phyloP scores from a whole-genome alignment of 805 yeast genomes.

The Suhomyces sp. region DNA sequence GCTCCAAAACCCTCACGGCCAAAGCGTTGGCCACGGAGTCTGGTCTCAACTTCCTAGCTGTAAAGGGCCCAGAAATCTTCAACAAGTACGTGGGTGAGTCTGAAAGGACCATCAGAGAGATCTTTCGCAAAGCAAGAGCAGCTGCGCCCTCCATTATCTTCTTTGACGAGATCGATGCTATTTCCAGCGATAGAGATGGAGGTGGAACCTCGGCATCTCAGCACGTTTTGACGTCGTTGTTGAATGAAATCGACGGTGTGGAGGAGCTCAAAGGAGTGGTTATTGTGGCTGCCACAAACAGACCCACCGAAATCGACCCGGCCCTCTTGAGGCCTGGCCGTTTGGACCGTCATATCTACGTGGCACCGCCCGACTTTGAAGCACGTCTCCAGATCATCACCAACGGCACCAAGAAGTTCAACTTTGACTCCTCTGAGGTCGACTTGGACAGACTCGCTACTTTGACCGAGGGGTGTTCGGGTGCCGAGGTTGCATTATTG shows the following conservation, averaged over 20 bases:
- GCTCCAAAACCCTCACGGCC: conserved; percentile 92
- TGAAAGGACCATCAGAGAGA: conserved; percentile 89
- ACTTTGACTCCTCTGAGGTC: conserved; percentile 42
- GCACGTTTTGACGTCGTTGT: conserved; percentile 82
- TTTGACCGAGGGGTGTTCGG: conserved; percentile 89
- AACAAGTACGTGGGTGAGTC: conserved; percentile 96
- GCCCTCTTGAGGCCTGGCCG: conserved; percentile 96
- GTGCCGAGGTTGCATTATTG: conserved; percentile 88
- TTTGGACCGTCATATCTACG: conserved; percentile 88
- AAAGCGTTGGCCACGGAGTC: conserved; percentile 95
- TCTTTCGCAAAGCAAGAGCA: conserved; percentile 89
- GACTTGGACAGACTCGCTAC: conserved; percentile 36
- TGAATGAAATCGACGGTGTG: conserved; percentile 96
- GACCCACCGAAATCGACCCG: conserved; percentile 91
- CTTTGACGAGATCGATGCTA: conserved; percentile 95
- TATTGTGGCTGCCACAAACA: conserved; percentile 92
- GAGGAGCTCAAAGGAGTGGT: conserved; percentile 93
- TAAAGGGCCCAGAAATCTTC: conserved; percentile 94
- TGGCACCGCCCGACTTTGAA: conserved; percentile 81
- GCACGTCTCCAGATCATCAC: conserved; percentile 77
- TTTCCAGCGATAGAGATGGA: conserved; percentile 71
- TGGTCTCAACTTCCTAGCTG: conserved; percentile 89
- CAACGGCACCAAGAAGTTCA: conserved; percentile 68
- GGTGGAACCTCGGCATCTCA: conserved; percentile 67
- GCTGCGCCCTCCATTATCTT: conserved; percentile 93